Conservation (phyloP, 768 basidiomycete genomes). For the Kondoa subrosea region DNA sequence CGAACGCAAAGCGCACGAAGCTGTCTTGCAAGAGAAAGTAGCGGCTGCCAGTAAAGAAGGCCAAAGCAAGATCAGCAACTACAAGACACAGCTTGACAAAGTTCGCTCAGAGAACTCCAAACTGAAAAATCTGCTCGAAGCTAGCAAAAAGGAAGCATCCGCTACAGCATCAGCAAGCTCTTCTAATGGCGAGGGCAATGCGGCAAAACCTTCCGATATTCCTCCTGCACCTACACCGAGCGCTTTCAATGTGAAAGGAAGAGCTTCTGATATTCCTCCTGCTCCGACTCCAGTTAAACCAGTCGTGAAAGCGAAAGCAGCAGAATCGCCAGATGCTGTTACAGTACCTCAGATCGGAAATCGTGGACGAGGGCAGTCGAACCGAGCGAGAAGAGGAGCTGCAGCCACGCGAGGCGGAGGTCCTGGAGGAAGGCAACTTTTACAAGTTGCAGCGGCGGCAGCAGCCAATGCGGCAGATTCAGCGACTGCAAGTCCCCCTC, state of each 20-base stretch:
- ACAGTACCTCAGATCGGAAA: constrained; percentile 19
- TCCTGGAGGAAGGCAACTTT: constrained; percentile 30
- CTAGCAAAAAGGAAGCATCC: neutral
- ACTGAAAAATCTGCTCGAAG: constrained; percentile 25
- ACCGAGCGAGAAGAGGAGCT: neutral
- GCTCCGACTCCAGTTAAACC: constrained; percentile 21
- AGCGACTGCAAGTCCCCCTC: constrained; percentile 9
- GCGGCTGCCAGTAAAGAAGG: constrained; percentile 36
- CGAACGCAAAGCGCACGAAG: constrained; percentile 9
- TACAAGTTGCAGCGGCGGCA: constrained; percentile 27
- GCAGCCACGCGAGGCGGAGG: constrained; percentile 30
- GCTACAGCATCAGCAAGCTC: neutral
- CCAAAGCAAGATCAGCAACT: constrained; percentile 2
- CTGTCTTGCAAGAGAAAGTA: constrained; percentile 35
- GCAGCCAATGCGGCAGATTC: constrained; percentile 4
- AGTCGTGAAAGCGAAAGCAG: constrained; percentile 26
- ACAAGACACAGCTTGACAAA: neutral
- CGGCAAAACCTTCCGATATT: constrained; percentile 10
- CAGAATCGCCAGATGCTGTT: constrained; percentile 26
- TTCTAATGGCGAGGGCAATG: neutral
- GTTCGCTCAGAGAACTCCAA: constrained; percentile 4
- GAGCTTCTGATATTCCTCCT: constrained; percentile 15
- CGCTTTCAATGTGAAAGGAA: too few relatives aligned
- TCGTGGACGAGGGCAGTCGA: neutral
- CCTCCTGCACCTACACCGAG: constrained; percentile 13